phyloP scores from a whole-genome alignment of 371 early-diverging fungal species.

The Encephalitozoon hellem region DNA sequence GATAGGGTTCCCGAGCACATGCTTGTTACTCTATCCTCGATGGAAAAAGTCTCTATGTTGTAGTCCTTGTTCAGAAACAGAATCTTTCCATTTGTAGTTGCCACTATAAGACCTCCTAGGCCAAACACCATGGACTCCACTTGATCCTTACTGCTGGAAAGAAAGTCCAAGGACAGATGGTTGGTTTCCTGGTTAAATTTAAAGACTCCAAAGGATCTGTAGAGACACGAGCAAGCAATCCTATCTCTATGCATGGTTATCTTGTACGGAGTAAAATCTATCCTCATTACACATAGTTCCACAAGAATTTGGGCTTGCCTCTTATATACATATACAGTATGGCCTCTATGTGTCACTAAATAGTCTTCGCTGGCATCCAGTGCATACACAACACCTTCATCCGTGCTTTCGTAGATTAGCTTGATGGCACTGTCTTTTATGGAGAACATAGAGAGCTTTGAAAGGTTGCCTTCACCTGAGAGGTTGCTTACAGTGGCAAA shows the following conservation, averaged over 20 bases:
- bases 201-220: conserved; percentile 6
- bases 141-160: not conserved
- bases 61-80: not conserved
- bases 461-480: not conserved
- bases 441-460: not conserved
- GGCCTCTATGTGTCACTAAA: not conserved
- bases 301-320: not conserved
- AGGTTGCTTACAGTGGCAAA: not conserved
- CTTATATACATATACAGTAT: not conserved
- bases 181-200: not conserved
- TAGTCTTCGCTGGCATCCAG: not conserved
- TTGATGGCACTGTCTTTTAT: not conserved
- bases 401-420: not conserved
- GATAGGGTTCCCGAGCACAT: not conserved
- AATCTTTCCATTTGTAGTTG: not conserved
- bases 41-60: not conserved
- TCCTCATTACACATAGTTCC: not conserved
- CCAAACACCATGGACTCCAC: not conserved
- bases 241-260: not conserved
- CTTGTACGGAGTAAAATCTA: not conserved
- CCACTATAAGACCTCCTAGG: not conserved
- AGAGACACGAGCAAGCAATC: conserved; percentile 1
- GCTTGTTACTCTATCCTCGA: not conserved
- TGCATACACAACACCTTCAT: not conserved
- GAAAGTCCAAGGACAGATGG: not conserved